phyloP scores from a whole-genome alignment of 176 grass and related monocot species.

The Avena atlantica region DNA sequence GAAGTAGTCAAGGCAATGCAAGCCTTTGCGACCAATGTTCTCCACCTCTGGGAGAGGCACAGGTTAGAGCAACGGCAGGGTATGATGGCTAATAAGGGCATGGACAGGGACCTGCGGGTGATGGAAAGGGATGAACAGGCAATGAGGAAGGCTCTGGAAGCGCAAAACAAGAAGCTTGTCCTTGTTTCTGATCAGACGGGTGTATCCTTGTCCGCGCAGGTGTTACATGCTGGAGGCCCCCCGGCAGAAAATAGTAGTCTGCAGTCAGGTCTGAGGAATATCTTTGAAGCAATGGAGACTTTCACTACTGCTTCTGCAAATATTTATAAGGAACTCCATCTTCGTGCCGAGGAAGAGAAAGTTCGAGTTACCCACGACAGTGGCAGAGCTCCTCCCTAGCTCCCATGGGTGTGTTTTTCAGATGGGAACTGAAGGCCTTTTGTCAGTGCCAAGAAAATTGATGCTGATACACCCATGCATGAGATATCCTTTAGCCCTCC shows the following conservation, averaged over 20 bases:
- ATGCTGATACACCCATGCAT: neutral
- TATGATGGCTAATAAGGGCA: slow-evolving; percentile 77
- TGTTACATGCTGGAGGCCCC: slow-evolving; percentile 47
- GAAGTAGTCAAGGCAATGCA: slow-evolving; percentile 76
- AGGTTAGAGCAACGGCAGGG: slow-evolving; percentile 72
- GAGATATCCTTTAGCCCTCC: neutral
- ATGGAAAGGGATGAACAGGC: slow-evolving; percentile 84
- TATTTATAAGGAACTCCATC: slow-evolving; percentile 66
- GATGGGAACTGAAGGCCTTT: too few relatives aligned
- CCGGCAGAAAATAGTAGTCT: slow-evolving; percentile 55
- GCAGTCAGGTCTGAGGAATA: slow-evolving; percentile 62
- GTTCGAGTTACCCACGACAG: slow-evolving; percentile 48
- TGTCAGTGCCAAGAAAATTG: slow-evolving; percentile 16
- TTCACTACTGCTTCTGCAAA: slow-evolving; percentile 64
- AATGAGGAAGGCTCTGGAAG: slow-evolving; percentile 81
- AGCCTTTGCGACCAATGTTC: slow-evolving; percentile 64
- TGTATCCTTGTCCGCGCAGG: slow-evolving; percentile 57
- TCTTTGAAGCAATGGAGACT: slow-evolving; percentile 86
- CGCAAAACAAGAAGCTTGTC: slow-evolving; percentile 76
- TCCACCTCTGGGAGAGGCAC: slow-evolving; percentile 69
- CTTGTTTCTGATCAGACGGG: slow-evolving; percentile 55
- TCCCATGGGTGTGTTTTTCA: neutral
- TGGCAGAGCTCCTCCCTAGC: slow-evolving; percentile 33
- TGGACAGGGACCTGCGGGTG: slow-evolving; percentile 69
- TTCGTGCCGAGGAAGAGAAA: slow-evolving; percentile 79